Conservation (phyloP, 2,329 filamentous ascomycete species). For the Simplicillium aogashimaense region DNA sequence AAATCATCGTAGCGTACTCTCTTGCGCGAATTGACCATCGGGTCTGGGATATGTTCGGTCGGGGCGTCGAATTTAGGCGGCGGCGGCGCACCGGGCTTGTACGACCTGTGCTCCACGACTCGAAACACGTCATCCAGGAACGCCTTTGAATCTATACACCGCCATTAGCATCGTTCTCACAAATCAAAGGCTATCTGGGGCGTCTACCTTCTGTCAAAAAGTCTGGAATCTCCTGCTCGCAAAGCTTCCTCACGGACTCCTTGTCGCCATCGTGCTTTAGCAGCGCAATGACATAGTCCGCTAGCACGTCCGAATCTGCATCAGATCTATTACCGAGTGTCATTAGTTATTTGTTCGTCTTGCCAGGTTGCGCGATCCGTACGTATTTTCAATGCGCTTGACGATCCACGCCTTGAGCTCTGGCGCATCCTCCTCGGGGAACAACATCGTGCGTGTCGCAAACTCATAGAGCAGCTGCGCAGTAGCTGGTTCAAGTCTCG, state of each 20-base stretch:
- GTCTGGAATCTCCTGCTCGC: constrained; percentile 62
- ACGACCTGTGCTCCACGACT: constrained; percentile 52
- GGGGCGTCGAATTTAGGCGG: constrained; percentile 18
- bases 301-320: constrained; percentile 71
- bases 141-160: constrained; percentile 21
- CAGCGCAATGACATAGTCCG: constrained; percentile 75
- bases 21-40: constrained; percentile 17
- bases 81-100: constrained; percentile 43
- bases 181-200: neutral
- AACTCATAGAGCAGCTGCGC: too few relatives aligned
- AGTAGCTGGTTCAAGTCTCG: too few relatives aligned
- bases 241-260: constrained; percentile 55
- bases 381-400: constrained; percentile 68
- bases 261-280: constrained; percentile 59
- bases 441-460: constrained; percentile 39
- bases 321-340: constrained; percentile 48
- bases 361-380: constrained; percentile 21
- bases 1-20: constrained; percentile 15
- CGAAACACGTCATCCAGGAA: constrained; percentile 67
- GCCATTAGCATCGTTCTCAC: neutral
- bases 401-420: constrained; percentile 69
- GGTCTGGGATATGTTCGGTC: constrained; percentile 7
- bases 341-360: constrained; percentile 4
- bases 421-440: constrained; percentile 50
- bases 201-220: constrained; percentile 56